Evolutionary conservation across 2,329 filamentous ascomycete genomes (phyloP), one percentile per base, ranked within the genome.

Genomic region (Trichoderma sp.): DNA sequence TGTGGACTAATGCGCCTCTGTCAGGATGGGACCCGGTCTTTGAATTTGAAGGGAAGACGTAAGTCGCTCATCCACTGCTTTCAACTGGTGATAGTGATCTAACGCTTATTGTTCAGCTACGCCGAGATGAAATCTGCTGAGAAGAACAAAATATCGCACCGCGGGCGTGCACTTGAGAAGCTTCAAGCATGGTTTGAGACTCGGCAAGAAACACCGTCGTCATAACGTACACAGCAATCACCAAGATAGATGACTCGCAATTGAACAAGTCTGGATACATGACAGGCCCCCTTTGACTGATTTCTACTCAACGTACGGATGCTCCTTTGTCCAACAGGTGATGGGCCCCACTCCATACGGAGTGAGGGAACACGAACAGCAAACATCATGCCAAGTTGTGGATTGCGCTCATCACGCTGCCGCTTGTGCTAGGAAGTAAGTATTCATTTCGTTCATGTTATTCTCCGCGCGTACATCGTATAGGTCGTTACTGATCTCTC

Each of bases 21-120:
- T 34, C 11, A 97, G 94, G 95, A 56, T 99, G 96, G 96, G 96
- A 99, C 79, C 89, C 96, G 2, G 91, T 97, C 72, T 99, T 99
- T 75, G 96, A 99, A 81, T 95, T 96, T 74, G 87, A 96, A 72
- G 94, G 94, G 52, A 84, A 93, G 81, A 99, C 96, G 83, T 88
- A 79, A 77, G 86, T 80, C 56, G 30, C 18, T 16, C 52, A 30
- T 21, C 14, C 28, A 5, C 21, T n/a, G 6, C 28, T 4, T 56
- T 13, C 1, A 11, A 43, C 46, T 21, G 21, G 8, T 37, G 43
- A 30, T 32, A 6, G 55, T 18, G 7, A 1, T 43, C 58, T 72
- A 28, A 71, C n/a, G 5, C 30, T 11, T 43, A 13, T n/a, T n/a
- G 16, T 6, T 18, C 1, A 91, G 89, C 2, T 91, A 97, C 78